Percentiles rank a stretch among this genome's conserved stretches.
Evolutionary conservation across 1,284 basidiomycete genomes (phyloP).

Genomic region (Veloboletus limbatus): DNA sequence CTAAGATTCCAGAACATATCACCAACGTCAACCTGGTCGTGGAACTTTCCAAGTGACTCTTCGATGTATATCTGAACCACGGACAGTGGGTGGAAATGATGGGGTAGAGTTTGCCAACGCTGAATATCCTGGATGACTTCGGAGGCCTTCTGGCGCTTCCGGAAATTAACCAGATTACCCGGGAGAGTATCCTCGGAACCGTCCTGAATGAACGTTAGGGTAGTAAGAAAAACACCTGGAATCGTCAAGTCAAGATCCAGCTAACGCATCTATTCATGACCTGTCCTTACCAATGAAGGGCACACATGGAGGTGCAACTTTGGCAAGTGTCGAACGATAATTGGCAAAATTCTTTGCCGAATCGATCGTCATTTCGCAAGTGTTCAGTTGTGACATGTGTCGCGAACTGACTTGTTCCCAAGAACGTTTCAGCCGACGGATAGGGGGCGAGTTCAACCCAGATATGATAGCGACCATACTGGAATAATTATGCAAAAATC

Average conservation of each 20-base stretch:
- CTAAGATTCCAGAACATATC: conserved; percentile 85
- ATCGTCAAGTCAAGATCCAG: conserved; percentile 4
- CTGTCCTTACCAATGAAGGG: conserved; percentile 85
- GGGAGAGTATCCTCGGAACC: conserved; percentile 90
- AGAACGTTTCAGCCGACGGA: conserved; percentile 89
- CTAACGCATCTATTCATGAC: neutral
- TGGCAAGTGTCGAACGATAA: conserved; percentile 84
- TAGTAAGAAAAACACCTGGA: conserved; percentile 91
- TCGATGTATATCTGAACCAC: conserved; percentile 76
- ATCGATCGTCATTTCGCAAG: conserved; percentile 83
- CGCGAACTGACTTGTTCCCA: conserved; percentile 88
- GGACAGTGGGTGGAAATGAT: conserved; percentile 77
- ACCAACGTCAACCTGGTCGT: conserved; percentile 56
- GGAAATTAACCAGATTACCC: conserved; percentile 89
- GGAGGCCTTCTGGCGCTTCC: conserved; percentile 90
- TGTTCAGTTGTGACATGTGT: conserved; percentile 63
- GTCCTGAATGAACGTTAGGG: conserved; percentile 96
- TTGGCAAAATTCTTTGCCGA: conserved; percentile 91
- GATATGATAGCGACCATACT: conserved; percentile 95
- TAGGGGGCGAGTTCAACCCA: conserved; percentile 92
- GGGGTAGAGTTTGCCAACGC: conserved; percentile 89
- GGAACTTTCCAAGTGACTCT: conserved; percentile 69
- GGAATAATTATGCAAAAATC: conserved; percentile 90
- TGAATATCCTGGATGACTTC: conserved; percentile 97
- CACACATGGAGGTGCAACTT: conserved; percentile 91